Base-by-base conservation (phyloP, 805 yeast genomes). In the Candida berthetii region DNA sequence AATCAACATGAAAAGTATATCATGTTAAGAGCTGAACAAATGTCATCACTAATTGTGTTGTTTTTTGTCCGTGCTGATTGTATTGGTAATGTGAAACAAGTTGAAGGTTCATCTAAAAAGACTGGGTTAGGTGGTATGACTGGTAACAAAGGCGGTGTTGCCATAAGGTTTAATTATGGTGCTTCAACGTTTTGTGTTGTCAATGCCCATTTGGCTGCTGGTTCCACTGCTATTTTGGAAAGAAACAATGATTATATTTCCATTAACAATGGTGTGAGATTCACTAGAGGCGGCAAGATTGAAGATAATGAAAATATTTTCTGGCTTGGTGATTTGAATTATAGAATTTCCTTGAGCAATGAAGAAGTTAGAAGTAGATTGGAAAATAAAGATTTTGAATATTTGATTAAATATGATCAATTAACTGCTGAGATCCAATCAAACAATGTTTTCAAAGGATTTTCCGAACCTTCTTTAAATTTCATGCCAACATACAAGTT, bases 71-170 rank as follows among this genome's bases (percentile, higher is more conserved):
- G 74, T 45, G 61, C 72, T 7, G 69, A 67, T 34, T 60, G 67
- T 38, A 66, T 72, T 22, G 59, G 64, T 17, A 56, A 69, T 41
- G 80, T 93, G 4, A 85, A 86, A 13, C 82, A 84, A 54, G 96
- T 93, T 5, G 90, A 89, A 50, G 97, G 97, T n/a, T 76, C 90
- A n/a, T 76, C 85, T 11, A 91, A 90, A 54, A 91, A 91, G 62
- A 91, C 98, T 0, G 99, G 98, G 0, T 68, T 93, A 41, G 96
- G 97, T 31, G 99, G 99, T 36, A 91, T 93, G 66, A 79, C 98
- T 0, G 99, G 97, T 15, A 91, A 93, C 60, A 91, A 91, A 61
- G 99, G 99, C 36, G 96, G 95, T 4, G 95, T 90, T 45, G 96
- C 96, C 0, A 87, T 93, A 14, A 73, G 96, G 46, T 85, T 91